Evolutionary conservation across 306 rosid genomes (phyloP), one percentile per base, ranked within the genome.

Genomic region (Benincasa hispida): DNA sequence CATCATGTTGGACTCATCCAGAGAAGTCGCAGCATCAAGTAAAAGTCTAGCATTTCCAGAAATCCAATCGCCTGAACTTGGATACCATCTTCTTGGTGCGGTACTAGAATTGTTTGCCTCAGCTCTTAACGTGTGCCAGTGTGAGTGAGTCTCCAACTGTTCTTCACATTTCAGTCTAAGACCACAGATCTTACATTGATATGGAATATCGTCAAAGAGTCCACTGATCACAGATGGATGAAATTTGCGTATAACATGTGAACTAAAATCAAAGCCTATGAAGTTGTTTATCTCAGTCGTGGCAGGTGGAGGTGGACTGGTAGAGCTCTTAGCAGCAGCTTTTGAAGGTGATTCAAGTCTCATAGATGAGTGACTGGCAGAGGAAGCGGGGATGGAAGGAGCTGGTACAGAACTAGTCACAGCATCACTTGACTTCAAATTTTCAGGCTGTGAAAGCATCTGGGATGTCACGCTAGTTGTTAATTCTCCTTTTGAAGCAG

Each of bases 81-180:
- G 48, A 86, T 83, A 93, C 98, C 98, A 93, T 81, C 83, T 82
- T 83, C 97, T 91, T 48, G 92, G 86, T 61, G 75, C 77, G 57
- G 17, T 76, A 39, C 55, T 47, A 34, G 82, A 30, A 78, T 77
- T 89, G 80, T 70, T 57, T 51, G 77, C 72, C 78, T 85, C 84
- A 8, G 53, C 85, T 85, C 67, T 88, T 86, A 54, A 68, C 39
- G 81, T 83, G 82, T 93, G 98, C 96, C 92, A 88, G 60, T 85
- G 86, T 85, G 87, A 83, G 85, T 91, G 98, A 81, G 90, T 83
- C 68, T 85, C 83, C 35, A 91, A 82, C 77, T 81, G 87, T 61
- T 89, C 86, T 81, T 85, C 83, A 73, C 63, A 59, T 80, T 81
- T 87, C 74, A 91, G 84, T 79, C 77, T 78, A 69, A 88, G 77